Evolutionary conservation across 108 stramenopile species (phyloP), one percentile per base, ranked within the genome.

Genomic region (Schizochytrium sp.): DNA sequence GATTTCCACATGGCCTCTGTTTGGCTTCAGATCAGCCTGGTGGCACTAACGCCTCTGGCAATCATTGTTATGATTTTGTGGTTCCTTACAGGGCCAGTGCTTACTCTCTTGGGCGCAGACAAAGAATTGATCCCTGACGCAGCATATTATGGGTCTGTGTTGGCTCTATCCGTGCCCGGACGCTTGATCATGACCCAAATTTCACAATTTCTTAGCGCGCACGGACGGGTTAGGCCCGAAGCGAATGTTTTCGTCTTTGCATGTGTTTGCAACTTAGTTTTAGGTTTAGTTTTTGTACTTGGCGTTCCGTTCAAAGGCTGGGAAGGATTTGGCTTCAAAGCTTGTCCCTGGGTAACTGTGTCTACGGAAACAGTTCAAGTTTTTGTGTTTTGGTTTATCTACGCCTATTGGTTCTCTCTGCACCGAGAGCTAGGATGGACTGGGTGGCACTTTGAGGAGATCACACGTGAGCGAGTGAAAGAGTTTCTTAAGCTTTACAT

Each of bases 281-380:
- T 95, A 7, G 96, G 96, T 17, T 56, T 96, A 72, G 87, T 93
- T 19, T 92, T 96, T 89, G 96, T 96, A 5, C 72, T 96, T 59
- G 96, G 96, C n/a, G 90, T 95, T 89, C 94, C 94, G 1, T 88
- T 96, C 58, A 89, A 91, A 19, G 89, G 83, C n/a, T 96, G 93
- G 87, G 88, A 88, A 47, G 96, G 96, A 3, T 95, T 83, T 56
- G 95, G 95, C 13, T 96, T 96, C 89, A 46, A n/a, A 28, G 94
- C 95, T 13, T 96, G 95, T 88, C 96, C 96, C 17, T 88, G 92
- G 87, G 95, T 96, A 12, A 96, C 96, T 17, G 88, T 95, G 7
- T 40, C 45, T 38, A 92, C 94, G 46, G 94, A 94, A 46, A 95
- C 94, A 88, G 72, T 93, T 44, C 94, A 95, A 83, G 72, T 94